Evolutionary conservation across 1,284 basidiomycete species (phyloP).

Genomic region (Malassezia slooffiae): DNA sequence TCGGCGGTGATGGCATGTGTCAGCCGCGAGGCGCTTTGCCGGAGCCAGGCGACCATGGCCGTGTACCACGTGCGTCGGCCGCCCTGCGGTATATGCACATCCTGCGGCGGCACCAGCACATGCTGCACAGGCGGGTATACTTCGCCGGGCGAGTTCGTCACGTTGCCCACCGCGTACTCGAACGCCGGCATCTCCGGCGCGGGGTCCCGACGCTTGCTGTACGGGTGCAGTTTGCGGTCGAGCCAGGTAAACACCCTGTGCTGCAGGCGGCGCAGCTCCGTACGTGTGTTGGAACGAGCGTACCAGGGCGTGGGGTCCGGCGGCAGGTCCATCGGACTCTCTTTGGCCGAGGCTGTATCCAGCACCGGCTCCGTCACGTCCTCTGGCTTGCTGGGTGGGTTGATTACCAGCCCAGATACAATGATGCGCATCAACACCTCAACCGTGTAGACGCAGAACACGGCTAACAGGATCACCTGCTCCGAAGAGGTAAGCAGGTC

Average conservation of each 20-base stretch:
- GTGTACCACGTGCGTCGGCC: too few species aligned
- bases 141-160: too few species aligned
- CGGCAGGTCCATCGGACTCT: not conserved
- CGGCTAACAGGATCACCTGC: slow-evolving; percentile 56
- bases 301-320: not conserved
- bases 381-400: slow-evolving; percentile 56
- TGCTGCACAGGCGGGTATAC: too few species aligned
- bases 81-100: too few species aligned
- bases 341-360: too few species aligned
- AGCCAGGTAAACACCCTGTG: not conserved
- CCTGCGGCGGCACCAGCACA: too few species aligned
- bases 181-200: too few species aligned
- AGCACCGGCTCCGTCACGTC: too few species aligned
- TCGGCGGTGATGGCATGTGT: slow-evolving; percentile 12
- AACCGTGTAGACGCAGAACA: slow-evolving; percentile 80
- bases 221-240: slow-evolving; percentile 5
- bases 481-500: slow-evolving; percentile 75
- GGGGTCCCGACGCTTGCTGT: too few species aligned
- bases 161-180: too few species aligned
- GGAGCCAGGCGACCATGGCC: too few species aligned
- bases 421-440: slow-evolving; percentile 81
- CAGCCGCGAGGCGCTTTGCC: too few species aligned
- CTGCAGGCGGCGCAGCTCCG: not conserved
- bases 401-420: slow-evolving; percentile 79
- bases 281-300: slow-evolving; percentile 5